These are phyloP conservation scores for Heliamphora exappendiculata DNA, from an alignment of 148 eudicot genomes.

Conservation along the genomic window DNA sequence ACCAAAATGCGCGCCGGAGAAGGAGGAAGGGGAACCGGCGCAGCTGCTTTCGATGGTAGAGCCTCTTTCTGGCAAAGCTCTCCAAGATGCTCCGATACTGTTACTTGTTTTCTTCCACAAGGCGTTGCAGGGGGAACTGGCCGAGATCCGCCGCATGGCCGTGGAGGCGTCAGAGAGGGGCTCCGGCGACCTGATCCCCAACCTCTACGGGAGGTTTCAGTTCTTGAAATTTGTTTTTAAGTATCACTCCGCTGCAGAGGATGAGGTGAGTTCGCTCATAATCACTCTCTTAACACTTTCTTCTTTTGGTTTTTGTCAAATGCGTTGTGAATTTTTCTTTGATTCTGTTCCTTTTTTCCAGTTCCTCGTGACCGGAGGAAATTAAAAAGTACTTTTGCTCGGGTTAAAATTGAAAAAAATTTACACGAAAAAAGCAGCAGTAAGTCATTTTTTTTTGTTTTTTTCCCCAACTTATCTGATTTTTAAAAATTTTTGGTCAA, in stretches of 20 bases:
- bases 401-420: too few species aligned
- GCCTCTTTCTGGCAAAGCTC: constrained; percentile 15
- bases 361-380: too few species aligned
- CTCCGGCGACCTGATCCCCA: constrained; percentile 23
- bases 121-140: constrained; percentile 55
- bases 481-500: too few species aligned
- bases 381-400: too few species aligned
- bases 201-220: constrained; percentile 50
- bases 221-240: constrained; percentile 63
- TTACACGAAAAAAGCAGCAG: too few species aligned
- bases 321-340: background rate
- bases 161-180: constrained; percentile 26
- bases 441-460: too few species aligned
- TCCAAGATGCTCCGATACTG: constrained; percentile 46
- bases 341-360: background rate
- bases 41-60: constrained; percentile 10
- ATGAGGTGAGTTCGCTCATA: constrained; percentile 41
- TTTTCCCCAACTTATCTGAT: too few species aligned
- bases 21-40: constrained; percentile 17
- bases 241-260: constrained; percentile 73
- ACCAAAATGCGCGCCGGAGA: constrained; percentile 11
- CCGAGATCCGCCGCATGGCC: constrained; percentile 34
- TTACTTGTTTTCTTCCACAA: constrained; percentile 52
- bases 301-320: background rate
- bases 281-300: background rate